These are phyloP conservation scores for Stephania yunnanensis DNA, from an alignment of 164 flowering plant genomes.

Conservation along the genomic window DNA sequence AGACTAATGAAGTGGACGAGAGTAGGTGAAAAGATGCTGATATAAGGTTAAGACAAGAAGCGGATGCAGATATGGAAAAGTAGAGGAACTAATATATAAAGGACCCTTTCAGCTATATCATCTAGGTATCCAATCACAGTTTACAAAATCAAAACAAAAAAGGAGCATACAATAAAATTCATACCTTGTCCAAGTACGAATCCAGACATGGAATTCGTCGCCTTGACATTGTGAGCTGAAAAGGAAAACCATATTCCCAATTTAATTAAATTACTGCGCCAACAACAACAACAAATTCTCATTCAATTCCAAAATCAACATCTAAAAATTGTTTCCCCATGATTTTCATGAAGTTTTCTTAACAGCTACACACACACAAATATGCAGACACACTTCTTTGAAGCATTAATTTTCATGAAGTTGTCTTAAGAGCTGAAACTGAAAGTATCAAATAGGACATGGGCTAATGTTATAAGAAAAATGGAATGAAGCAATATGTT, in stretches of 20 bases:
- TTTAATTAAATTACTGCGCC: not conserved
- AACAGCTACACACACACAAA: not conserved
- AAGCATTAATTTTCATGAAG: not conserved
- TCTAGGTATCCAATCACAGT: not conserved
- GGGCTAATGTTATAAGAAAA: not conserved
- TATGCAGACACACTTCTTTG: not conserved
- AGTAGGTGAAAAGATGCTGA: not conserved
- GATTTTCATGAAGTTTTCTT: too few relatives aligned
- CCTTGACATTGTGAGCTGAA: constrained; percentile 91
- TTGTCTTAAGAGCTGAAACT: not conserved
- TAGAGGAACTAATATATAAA: not conserved
- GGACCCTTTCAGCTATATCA: not conserved
- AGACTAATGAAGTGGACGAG: not conserved
- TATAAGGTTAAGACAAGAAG: not conserved
- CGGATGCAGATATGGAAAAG: not conserved
- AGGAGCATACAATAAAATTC: not conserved
- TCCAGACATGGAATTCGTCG: constrained; percentile 96
- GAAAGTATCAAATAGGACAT: not conserved
- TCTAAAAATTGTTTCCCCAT: not conserved
- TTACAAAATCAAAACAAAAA: too few relatives aligned
- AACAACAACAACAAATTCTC: not conserved
- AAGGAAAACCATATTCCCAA: constrained; percentile 10
- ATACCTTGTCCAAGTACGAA: constrained; percentile 92
- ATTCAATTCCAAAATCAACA: not conserved
- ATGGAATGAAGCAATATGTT: not conserved